Evolutionary conservation across 208 protist species (phyloP).

Genomic region (Leptomonas pyrrhocoris): DNA sequence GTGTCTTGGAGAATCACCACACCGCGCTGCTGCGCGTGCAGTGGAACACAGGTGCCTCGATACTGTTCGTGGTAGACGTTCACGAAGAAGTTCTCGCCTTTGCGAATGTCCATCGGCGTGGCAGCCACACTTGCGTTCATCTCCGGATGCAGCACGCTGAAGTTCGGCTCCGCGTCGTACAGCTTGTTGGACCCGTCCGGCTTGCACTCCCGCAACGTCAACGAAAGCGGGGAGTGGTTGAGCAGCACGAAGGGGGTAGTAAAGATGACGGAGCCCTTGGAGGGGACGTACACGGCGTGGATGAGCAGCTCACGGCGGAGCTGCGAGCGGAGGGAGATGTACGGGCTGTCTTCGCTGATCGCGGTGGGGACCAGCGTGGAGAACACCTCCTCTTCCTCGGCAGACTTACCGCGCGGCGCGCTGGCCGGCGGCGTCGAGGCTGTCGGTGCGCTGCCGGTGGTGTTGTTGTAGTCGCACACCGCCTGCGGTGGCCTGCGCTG

Average conservation of each 20-base stretch:
- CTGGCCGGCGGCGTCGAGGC: constrained; percentile 1
- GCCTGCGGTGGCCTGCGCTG: constrained; percentile 26
- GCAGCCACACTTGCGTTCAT: constrained; percentile 68
- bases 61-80: constrained; percentile 51
- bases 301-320: constrained; percentile 49
- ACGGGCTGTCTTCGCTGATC: constrained; percentile 20
- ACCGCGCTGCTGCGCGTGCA: constrained; percentile 83
- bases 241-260: constrained; percentile 70
- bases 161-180: constrained; percentile 53
- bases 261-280: constrained; percentile 47
- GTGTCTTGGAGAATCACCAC: constrained; percentile 63
- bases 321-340: constrained; percentile 38
- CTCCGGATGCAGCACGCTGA: constrained; percentile 46
- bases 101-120: constrained; percentile 37
- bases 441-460: background rate
- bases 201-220: constrained; percentile 72
- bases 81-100: constrained; percentile 77
- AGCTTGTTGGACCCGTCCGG: constrained; percentile 38
- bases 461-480: constrained; percentile 13
- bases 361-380: constrained; percentile 24
- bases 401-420: background rate
- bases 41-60: constrained; percentile 53
- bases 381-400: constrained; percentile 33
- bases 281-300: constrained; percentile 25
- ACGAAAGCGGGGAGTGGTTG: constrained; percentile 73